phyloP scores from a whole-genome alignment of 2,329 filamentous ascomycete species.

The Cryphonectria parasitica region DNA sequence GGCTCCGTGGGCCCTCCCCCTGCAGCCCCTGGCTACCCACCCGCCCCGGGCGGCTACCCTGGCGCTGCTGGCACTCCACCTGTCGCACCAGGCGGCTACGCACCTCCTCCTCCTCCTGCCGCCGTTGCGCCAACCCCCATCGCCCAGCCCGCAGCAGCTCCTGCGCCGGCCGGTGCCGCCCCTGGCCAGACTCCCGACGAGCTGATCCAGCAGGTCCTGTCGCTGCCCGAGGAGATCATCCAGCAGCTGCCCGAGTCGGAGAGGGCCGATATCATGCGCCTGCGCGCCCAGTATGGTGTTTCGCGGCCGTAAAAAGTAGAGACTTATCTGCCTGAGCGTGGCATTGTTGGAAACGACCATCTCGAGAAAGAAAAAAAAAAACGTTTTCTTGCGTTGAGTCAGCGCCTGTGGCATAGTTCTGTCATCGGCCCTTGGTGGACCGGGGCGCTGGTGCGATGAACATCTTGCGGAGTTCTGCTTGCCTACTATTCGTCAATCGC shows the following conservation, averaged over 20 bases:
- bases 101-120: constrained; percentile 47
- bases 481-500: too few species aligned
- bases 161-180: constrained; percentile 40
- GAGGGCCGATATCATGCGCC: constrained; percentile 75
- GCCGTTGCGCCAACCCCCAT: constrained; percentile 38
- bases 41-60: constrained; percentile 42
- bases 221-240: constrained; percentile 78
- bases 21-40: constrained; percentile 40
- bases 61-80: constrained; percentile 53
- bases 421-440: too few species aligned
- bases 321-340: too few species aligned
- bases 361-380: too few species aligned
- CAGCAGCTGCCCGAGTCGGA: constrained; percentile 77
- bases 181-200: constrained; percentile 64
- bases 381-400: too few species aligned
- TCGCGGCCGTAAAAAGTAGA: constrained; percentile 10
- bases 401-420: too few species aligned
- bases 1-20: constrained; percentile 44
- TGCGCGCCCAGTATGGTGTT: constrained; percentile 56
- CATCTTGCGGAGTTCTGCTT: too few species aligned
- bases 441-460: too few species aligned
- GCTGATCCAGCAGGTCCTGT: constrained; percentile 80
- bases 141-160: constrained; percentile 46
- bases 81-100: constrained; percentile 49
- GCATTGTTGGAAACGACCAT: not conserved